Conservation (phyloP, 305 asterid genomes). For the Solanum hybrid region DNA sequence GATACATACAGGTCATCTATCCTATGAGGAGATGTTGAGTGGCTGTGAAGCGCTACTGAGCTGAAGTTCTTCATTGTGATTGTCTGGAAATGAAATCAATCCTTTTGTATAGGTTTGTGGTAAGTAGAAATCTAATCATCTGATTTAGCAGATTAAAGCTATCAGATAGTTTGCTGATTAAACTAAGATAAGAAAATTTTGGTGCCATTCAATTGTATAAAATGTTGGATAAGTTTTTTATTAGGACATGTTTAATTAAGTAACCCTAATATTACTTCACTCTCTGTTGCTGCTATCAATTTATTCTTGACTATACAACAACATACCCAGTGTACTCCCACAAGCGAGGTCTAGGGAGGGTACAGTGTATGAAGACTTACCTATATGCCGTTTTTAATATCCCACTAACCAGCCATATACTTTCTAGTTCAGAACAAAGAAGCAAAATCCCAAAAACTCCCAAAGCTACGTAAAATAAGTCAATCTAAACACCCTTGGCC, state of each 20-base stretch:
- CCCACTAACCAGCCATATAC: not conserved
- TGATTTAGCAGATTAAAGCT: not conserved
- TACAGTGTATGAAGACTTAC: not conserved
- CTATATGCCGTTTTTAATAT: not conserved
- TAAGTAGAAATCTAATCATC: not conserved
- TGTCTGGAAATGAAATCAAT: not conserved
- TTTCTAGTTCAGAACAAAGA: not conserved
- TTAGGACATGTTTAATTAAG: not conserved
- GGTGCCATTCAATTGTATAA: conserved; percentile 5
- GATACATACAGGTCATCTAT: conserved; percentile 8
- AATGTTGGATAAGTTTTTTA: not conserved
- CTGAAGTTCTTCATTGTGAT: conserved; percentile 5
- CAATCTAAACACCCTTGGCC: not conserved
- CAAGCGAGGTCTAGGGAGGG: not conserved
- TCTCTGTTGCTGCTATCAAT: not conserved
- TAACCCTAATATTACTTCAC: not conserved
- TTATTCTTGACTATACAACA: not conserved
- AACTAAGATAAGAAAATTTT: not conserved
- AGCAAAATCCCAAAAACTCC: not conserved
- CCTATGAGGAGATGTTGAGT: conserved; percentile 10
- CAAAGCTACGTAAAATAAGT: not conserved
- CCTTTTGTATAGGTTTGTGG: conserved; percentile 1
- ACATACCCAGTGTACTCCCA: not conserved
- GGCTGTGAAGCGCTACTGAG: conserved; percentile 7
- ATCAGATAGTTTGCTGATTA: not conserved